Evolutionary conservation across 1,284 basidiomycete species (phyloP).

Genomic region (Moesziomyces aphidis): DNA sequence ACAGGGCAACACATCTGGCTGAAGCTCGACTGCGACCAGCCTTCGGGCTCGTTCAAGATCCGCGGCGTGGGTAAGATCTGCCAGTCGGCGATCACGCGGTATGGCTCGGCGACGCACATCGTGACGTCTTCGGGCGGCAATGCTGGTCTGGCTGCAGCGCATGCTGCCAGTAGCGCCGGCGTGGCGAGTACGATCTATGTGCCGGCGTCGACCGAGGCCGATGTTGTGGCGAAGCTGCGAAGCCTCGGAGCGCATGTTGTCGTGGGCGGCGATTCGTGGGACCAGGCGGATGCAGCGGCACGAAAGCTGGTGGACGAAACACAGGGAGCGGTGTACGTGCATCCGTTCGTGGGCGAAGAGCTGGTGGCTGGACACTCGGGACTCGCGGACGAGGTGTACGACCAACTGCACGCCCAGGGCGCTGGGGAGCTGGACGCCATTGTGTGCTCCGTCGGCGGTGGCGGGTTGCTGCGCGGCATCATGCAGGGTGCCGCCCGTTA

Average conservation of each 20-base stretch:
- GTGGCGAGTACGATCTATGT: slow-evolving; percentile 61
- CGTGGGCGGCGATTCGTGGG: slow-evolving; percentile 29
- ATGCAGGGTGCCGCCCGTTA: slow-evolving; percentile 9
- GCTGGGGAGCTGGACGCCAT: slow-evolving; percentile 11
- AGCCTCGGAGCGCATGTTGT: slow-evolving; percentile 49
- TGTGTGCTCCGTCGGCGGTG: slow-evolving; percentile 33
- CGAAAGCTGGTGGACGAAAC: slow-evolving; percentile 18
- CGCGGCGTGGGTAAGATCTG: slow-evolving; percentile 54
- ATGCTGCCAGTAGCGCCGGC: slow-evolving; percentile 49
- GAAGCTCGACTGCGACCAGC: slow-evolving; percentile 66
- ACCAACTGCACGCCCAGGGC: slow-evolving; percentile 6
- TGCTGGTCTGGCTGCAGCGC: slow-evolving; percentile 63
- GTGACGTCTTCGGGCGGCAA: slow-evolving; percentile 65
- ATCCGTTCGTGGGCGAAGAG: slow-evolving; percentile 63
- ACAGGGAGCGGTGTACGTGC: slow-evolving; percentile 48
- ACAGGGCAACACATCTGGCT: slow-evolving; percentile 58
- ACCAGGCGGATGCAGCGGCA: slow-evolving; percentile 42
- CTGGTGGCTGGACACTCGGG: slow-evolving; percentile 57
- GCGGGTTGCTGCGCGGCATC: slow-evolving; percentile 32
- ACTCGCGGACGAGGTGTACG: slow-evolving; percentile 39
- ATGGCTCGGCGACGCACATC: slow-evolving; percentile 42
- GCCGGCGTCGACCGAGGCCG: slow-evolving; percentile 38
- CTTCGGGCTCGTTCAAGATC: slow-evolving; percentile 64
- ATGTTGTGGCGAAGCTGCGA: slow-evolving; percentile 44
- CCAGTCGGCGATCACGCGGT: slow-evolving; percentile 1